Evolutionary conservation across 2,329 filamentous ascomycete genomes (phyloP).

Genomic region (Aureobasidium mangrovei): DNA sequence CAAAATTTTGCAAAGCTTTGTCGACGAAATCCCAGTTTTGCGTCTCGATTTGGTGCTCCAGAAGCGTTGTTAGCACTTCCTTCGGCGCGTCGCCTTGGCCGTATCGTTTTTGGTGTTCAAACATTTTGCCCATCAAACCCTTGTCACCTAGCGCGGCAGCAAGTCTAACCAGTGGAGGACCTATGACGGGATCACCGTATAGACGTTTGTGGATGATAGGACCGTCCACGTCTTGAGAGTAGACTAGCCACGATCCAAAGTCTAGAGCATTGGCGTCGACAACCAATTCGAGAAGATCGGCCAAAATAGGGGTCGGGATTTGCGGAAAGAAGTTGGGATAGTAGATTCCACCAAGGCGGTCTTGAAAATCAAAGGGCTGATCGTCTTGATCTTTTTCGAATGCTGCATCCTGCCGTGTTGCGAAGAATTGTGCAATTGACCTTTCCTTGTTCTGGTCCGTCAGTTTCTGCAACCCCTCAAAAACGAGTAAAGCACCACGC

Average conservation of each 20-base stretch:
- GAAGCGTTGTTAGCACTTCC: conserved; percentile 29
- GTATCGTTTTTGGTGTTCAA: conserved; percentile 15
- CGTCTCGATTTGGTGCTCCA: conserved; percentile 36
- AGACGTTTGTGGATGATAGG: conserved; percentile 40
- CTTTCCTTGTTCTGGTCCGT: conserved; percentile 37
- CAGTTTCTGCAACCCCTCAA: conserved; percentile 31
- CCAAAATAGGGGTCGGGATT: conserved; percentile 41
- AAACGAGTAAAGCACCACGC: conserved; percentile 29
- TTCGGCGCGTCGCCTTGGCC: conserved; percentile 9
- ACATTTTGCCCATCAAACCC: conserved; percentile 24
- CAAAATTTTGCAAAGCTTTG: conserved; percentile 25
- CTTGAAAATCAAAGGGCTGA: conserved; percentile 20
- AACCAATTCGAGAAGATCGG: conserved; percentile 42
- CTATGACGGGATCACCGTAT: conserved; percentile 41
- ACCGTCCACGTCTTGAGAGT: conserved; percentile 44
- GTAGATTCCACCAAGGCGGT: conserved; percentile 29
- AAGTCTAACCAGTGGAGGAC: conserved; percentile 47
- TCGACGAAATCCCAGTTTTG: conserved; percentile 33
- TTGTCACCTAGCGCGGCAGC: conserved; percentile 42
- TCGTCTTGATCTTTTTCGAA: conserved; percentile 11
- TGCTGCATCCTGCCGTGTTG: not conserved
- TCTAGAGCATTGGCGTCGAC: conserved; percentile 38
- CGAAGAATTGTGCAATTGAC: conserved; percentile 36
- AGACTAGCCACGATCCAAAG: conserved; percentile 46
- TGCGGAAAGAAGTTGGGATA: conserved; percentile 38